These are phyloP conservation scores for Magnusiomyces ingens DNA, from an alignment of 1,139 yeast species.

Conservation along the genomic window DNA sequence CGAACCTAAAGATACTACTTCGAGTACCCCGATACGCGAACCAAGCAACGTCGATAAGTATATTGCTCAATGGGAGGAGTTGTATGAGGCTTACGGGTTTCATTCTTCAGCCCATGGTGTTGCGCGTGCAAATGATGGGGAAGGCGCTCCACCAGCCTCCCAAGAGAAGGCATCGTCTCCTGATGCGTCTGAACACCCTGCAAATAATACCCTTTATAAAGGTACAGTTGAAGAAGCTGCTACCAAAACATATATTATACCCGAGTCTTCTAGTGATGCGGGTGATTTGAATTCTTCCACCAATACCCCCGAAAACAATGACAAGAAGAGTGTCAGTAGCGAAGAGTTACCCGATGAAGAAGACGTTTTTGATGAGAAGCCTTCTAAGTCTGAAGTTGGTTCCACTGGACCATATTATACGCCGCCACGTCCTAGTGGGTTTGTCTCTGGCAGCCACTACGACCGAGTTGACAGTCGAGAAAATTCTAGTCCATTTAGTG, in stretches of 20 bases:
- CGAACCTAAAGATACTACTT: no score
- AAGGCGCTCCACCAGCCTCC: no score
- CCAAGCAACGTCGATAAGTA: conserved; percentile 1
- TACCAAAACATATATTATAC: not conserved
- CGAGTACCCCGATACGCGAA: not conserved
- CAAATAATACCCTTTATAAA: not conserved
- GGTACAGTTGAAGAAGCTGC: not conserved
- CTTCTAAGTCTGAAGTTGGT: no score
- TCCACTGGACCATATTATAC: no score
- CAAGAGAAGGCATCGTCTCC: not conserved
- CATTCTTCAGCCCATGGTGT: conserved; percentile 2
- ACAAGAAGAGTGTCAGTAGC: no score
- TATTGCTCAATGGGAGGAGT: not conserved
- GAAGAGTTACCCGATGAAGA: no score
- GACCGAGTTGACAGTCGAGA: not conserved
- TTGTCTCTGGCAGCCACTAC: not conserved
- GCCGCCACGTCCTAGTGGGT: no score
- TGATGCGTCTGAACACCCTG: not conserved
- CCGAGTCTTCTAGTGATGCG: not conserved
- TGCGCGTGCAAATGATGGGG: not conserved
- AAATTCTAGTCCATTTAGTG: not conserved
- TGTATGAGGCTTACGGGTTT: not conserved
- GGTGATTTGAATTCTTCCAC: no score
- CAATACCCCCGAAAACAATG: no score
- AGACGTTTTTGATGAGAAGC: no score